phyloP scores from a whole-genome alignment of 2,329 filamentous ascomycete genomes.

The Thyridium curvatum region DNA sequence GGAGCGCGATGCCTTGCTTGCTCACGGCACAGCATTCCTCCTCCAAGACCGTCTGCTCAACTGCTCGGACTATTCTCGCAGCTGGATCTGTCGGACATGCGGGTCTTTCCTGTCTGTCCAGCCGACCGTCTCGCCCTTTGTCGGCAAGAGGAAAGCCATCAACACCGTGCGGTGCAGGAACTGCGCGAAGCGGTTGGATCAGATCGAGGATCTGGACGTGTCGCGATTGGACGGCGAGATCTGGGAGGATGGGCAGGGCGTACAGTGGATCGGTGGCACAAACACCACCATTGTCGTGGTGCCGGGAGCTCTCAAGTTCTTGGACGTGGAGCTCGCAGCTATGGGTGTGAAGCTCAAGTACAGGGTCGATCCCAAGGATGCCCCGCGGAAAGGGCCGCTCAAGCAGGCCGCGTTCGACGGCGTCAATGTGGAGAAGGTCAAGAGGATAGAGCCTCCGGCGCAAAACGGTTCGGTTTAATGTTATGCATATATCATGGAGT shows the following conservation, averaged over 20 bases:
- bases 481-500: too few species aligned
- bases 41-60: conserved; percentile 95
- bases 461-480: conserved; percentile 6
- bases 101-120: conserved; percentile 88
- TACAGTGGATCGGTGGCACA: conserved; percentile 80
- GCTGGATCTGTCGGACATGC: conserved; percentile 84
- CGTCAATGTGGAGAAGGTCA: conserved; percentile 6
- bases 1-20: conserved; percentile 92
- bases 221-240: conserved; percentile 61
- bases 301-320: conserved; percentile 83
- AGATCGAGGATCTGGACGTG: conserved; percentile 49
- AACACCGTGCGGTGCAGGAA: conserved; percentile 71
- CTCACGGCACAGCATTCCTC: conserved; percentile 90
- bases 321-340: conserved; percentile 90
- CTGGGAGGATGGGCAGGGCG: conserved; percentile 88
- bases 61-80: conserved; percentile 86
- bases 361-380: conserved; percentile 57
- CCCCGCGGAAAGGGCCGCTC: conserved; percentile 46
- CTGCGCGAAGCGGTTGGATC: conserved; percentile 60
- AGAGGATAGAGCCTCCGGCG: background rate
- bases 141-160: conserved; percentile 58
- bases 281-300: conserved; percentile 89
- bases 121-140: conserved; percentile 63
- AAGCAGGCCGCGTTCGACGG: conserved; percentile 27
- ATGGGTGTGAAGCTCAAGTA: conserved; percentile 98